phyloP scores from a whole-genome alignment of 345 rosid genomes.

The Hirschfeldia incana region DNA sequence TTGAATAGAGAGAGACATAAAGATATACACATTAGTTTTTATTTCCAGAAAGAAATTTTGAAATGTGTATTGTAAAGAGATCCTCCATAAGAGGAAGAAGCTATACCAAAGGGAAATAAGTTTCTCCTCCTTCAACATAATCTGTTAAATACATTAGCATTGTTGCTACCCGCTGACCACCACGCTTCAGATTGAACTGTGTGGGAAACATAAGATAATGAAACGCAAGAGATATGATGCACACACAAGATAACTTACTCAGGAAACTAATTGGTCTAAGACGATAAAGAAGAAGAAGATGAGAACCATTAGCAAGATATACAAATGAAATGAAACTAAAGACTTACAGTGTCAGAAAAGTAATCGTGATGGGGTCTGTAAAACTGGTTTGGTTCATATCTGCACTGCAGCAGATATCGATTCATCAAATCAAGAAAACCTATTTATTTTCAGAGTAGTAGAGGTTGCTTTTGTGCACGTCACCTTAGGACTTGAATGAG shows the following conservation, averaged over 20 bases:
- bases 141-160: slow-evolving; percentile 92
- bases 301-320: not conserved
- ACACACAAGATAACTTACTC: not conserved
- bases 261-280: not conserved
- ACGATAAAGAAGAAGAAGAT: not conserved
- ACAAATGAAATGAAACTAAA: not conserved
- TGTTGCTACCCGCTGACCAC: slow-evolving; percentile 94
- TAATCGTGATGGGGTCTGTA: slow-evolving; percentile 97
- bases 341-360: slow-evolving; percentile 85
- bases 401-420: slow-evolving; percentile 79
- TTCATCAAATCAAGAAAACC: slow-evolving; percentile 49
- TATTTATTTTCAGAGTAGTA: slow-evolving; percentile 24
- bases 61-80: not conserved
- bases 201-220: not conserved
- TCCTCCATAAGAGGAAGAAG: not conserved
- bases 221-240: not conserved
- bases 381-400: slow-evolving; percentile 83
- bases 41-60: not conserved
- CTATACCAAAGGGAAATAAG: slow-evolving; percentile 86
- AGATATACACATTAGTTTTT: not conserved
- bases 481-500: slow-evolving; percentile 94
- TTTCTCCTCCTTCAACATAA: slow-evolving; percentile 94
- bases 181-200: slow-evolving; percentile 86
- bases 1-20: not conserved
- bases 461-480: slow-evolving; percentile 27